Base-by-base conservation (phyloP, 129 eudicot genomes). In the Flaveria robusta region DNA sequence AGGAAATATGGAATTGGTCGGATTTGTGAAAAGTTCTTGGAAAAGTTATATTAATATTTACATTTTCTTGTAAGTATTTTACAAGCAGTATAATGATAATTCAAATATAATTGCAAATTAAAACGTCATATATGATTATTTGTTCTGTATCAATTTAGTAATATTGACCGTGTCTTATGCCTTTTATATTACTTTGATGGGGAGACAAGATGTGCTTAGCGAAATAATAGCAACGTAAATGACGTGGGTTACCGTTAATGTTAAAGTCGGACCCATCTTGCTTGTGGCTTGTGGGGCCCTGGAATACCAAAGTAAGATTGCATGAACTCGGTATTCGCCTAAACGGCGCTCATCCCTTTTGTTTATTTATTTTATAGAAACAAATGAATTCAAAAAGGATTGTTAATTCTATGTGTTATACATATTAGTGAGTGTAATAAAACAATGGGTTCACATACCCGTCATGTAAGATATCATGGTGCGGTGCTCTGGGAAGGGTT, bases 161-260 rank as follows among this genome's bases (percentile, higher is more conserved):
- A 34, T 34, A 34, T 34, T 34, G 39, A 34, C 39, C 49, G 13
- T 43, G 20, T 27, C 7, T 62, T 62, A 31, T 65, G 70, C n/a
- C 46, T 65, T 65, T 37, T 37, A 34, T n/a, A 46, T 34, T n/a
- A 37, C 9, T 65, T 56, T 43, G 11, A 18, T 43, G 27, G 64
- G 77, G 82, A 58, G 82, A 78, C 82, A 78, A 70, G 70, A 70
- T 78, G 72, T 78, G 82, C 71, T 78, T 78, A 78, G 51, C 31
- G 71, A 65, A 45, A 78, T 60, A 46, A 70, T 71, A 34, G 54
- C 82, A 70, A 46, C 42, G 45, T 62, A 71, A 45, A 78, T 72
- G 51, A 78, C 24, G 50, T 47, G 77, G 42, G 70, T 78, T 78
- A 78, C 71, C 77, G 82, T 78, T 78, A 59, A 71, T 59, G 47